Conservation (phyloP, 192 early-diverging fungal genomes). For the Cladochytrium replicatum region DNA sequence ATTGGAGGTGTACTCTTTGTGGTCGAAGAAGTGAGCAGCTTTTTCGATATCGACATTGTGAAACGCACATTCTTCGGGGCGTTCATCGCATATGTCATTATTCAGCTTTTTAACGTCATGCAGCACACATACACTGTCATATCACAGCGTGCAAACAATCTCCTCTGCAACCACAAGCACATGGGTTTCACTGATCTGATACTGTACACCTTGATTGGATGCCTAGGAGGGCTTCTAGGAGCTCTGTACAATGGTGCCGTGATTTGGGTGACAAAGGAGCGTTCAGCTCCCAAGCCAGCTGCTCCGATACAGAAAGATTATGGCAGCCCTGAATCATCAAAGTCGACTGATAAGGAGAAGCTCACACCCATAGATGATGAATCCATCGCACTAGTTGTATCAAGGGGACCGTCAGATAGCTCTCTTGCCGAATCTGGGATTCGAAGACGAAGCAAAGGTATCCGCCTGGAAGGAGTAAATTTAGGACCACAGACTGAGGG, state of each 20-base stretch:
- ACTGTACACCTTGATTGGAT: neutral
- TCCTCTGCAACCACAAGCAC: conserved; percentile 1
- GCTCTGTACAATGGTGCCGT: neutral
- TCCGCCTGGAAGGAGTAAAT: neutral
- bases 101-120: neutral
- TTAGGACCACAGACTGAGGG: neutral
- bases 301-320: too few species aligned
- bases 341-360: neutral
- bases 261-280: neutral
- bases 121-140: neutral
- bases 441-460: neutral
- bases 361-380: neutral
- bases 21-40: conserved; percentile 1
- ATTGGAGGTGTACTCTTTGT: conserved; percentile 2
- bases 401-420: too few species aligned
- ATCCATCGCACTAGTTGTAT: neutral
- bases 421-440: too few species aligned
- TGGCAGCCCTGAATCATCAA: too few species aligned
- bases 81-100: neutral
- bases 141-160: neutral
- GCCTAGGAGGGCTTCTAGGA: neutral
- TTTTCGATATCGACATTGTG: neutral
- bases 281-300: neutral
- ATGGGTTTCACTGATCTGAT: neutral
- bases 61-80: neutral